Evolutionary conservation across 352 stramenopile genomes (phyloP), one percentile per base, ranked within the genome.

Genomic region (Phytopythium montanum): DNA sequence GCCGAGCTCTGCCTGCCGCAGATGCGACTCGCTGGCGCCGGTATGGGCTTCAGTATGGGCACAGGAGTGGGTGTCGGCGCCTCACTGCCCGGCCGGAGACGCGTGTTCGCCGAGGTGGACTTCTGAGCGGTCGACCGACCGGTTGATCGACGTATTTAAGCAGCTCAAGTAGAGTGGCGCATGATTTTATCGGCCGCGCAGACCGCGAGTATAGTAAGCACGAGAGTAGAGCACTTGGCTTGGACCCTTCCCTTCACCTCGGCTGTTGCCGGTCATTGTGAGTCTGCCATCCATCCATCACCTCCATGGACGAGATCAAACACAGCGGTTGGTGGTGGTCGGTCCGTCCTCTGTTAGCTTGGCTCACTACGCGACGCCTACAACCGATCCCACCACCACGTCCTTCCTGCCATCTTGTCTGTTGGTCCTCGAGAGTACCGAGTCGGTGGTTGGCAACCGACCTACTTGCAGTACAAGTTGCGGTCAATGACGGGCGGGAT

Each of bases 401-500:
- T 31, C 50, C 31, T 54, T 23, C 12, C 44, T 7, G 46, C 50
- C 31, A 51, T 23, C 12, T 39, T 7, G 46, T 62, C 26, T 56
- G 42, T 44, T 49, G 19, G 42, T 52, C 23, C 21, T 48, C 41
- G 3, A 28, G 6, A 1, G 16, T 18, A 5, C 14, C 38, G 10
- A 41, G 36, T 41, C 36, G 34, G 31, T 6, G 31, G 31, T 10
- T 5, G n/a, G n/a, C 38, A 28, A 38, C 18, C 13, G 16, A 4
- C 36, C 33, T 58, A 95, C 72, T 95, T 95, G 71, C 97, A 98
- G 76, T 99, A 99, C 36, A 99, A 68, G 76, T 98, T 98, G 51
- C 97, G 92, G 75, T 99, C 97, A 75, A 99, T 99, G 33, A 97
- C 84, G 19, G 95, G 87, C 52, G 98, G 98, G 65, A 99, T 99